Conservation (phyloP, 331 rosid genomes). For the Rhamnella rubrinervis region DNA sequence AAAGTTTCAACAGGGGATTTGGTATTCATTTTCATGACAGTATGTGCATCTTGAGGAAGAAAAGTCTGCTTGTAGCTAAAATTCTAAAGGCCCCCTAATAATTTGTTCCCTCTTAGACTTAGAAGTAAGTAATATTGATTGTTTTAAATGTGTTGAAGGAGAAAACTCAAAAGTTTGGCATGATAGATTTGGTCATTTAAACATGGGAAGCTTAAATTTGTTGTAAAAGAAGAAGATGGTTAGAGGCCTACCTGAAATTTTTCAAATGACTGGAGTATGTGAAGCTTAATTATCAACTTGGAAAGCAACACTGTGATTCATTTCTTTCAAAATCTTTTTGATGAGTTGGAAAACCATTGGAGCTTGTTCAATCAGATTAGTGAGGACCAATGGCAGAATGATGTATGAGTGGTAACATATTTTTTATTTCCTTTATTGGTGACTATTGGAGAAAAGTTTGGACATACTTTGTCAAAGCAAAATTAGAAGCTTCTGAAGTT, state of each 20-base stretch:
- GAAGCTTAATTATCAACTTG: not conserved
- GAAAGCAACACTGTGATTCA: not conserved
- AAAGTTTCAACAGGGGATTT: not conserved
- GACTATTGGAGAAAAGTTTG: no score
- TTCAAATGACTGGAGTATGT: not conserved
- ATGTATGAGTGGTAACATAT: no score
- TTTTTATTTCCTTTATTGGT: no score
- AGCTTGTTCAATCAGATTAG: not conserved
- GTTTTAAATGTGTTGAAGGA: no score
- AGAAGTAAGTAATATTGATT: not conserved
- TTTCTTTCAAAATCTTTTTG: not conserved
- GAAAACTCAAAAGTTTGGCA: no score
- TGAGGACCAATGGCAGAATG: not conserved
- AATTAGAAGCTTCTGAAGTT: no score
- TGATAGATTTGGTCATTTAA: no score
- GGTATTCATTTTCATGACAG: not conserved
- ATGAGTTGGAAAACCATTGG: not conserved
- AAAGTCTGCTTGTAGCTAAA: not conserved
- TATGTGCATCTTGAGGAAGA: not conserved
- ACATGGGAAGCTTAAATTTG: no score
- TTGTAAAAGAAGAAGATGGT: no score
- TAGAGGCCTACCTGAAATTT: not conserved
- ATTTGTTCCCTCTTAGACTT: not conserved
- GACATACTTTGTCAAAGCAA: no score
- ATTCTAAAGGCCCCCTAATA: not conserved